A percentile compares a stretch with the other conserved stretches of the same genome.
Evolutionary conservation across 2,329 filamentous ascomycete genomes (phyloP).

Genomic region (Cordyceps militaris): DNA sequence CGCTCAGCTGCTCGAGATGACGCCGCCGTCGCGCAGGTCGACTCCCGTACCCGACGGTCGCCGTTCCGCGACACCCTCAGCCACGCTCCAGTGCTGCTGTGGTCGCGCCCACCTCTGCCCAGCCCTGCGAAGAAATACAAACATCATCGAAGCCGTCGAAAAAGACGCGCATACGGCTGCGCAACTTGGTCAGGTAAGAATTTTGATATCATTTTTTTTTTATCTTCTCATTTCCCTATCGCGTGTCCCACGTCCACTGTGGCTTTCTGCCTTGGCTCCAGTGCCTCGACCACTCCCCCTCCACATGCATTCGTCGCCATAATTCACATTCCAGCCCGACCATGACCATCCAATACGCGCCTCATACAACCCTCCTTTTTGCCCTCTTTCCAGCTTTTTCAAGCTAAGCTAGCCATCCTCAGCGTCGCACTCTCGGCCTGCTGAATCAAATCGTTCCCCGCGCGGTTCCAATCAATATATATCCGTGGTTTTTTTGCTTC

Average conservation of each 20-base stretch:
- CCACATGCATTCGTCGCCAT: slow-evolving; percentile 7
- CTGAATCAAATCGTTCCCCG: background rate
- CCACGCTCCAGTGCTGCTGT: slow-evolving; percentile 69
- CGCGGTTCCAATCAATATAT: background rate
- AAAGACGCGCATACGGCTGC: slow-evolving; percentile 82
- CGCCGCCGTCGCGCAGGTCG: slow-evolving; percentile 6
- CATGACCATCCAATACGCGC: background rate
- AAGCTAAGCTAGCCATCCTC: slow-evolving; percentile 1
- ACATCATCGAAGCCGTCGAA: slow-evolving; percentile 72
- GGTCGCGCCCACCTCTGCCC: slow-evolving; percentile 71
- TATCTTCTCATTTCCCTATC: slow-evolving; percentile 11
- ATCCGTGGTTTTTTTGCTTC: background rate
- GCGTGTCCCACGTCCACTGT: background rate
- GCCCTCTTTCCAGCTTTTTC: background rate
- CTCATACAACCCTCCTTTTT: background rate
- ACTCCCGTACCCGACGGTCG: slow-evolving; percentile 16
- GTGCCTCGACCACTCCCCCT: background rate
- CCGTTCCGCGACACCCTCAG: slow-evolving; percentile 15
- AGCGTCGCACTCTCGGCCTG: background rate
- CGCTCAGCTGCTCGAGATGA: slow-evolving; percentile 5
- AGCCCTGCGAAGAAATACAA: slow-evolving; percentile 73
- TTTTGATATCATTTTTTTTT: slow-evolving; percentile 21
- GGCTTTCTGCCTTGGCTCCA: background rate
- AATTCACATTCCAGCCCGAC: slow-evolving; percentile 5
- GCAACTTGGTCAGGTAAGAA: slow-evolving; percentile 80